Percentiles rank a stretch among this genome's conserved stretches.
These are phyloP conservation scores for Nemophila menziesii DNA, from an alignment of 257 asterid species.

Conservation along the genomic window DNA sequence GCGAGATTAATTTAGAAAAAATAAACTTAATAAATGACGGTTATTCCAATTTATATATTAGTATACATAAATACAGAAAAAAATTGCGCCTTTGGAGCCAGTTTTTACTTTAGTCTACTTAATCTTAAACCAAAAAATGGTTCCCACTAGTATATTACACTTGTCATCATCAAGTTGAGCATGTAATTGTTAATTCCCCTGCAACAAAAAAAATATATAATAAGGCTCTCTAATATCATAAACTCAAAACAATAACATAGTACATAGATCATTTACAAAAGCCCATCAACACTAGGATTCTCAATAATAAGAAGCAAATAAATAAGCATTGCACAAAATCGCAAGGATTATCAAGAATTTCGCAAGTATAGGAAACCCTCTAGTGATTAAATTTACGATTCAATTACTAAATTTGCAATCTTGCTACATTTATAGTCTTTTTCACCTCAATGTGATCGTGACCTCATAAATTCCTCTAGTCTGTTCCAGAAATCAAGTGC, in stretches of 20 bases:
- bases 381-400: neutral
- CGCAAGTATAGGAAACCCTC: too few species aligned
- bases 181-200: neutral
- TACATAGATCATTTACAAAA: neutral
- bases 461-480: slow-evolving; percentile 96
- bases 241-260: neutral
- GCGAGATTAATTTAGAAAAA: neutral
- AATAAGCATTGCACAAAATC: neutral
- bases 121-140: neutral
- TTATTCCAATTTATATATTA: neutral
- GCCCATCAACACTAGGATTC: neutral
- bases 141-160: neutral
- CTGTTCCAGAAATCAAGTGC: slow-evolving; percentile 99
- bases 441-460: slow-evolving; percentile 68
- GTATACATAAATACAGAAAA: neutral
- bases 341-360: too few species aligned
- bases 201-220: slow-evolving; percentile 2
- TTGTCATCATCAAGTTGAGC: neutral
- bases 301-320: neutral
- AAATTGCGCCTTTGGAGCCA: slow-evolving; percentile 1
- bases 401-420: neutral
- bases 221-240: neutral
- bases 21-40: too few species aligned
- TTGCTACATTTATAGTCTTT: neutral
- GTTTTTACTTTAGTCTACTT: neutral